A percentile compares a stretch with the other conserved stretches of the same genome.
These are phyloP conservation scores for Crassisporium funariophilum DNA, from an alignment of 768 basidiomycete species.

Conservation along the genomic window DNA sequence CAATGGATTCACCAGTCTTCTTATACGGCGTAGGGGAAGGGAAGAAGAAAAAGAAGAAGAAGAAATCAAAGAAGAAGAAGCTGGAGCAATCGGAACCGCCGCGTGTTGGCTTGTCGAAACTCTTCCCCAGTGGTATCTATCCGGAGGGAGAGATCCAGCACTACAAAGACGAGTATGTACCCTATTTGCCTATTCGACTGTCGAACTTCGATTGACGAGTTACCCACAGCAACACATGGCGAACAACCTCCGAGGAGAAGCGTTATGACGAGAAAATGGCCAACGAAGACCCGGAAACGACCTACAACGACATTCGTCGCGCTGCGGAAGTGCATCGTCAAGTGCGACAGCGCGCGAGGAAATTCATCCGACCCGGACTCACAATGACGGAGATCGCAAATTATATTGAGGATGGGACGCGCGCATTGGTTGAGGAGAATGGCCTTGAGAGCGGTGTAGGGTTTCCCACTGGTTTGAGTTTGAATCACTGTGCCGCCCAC, in stretches of 20 bases:
- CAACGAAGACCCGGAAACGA: slow-evolving; percentile 79
- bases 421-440: slow-evolving; percentile 90
- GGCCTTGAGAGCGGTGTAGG: slow-evolving; percentile 87
- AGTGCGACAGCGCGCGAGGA: slow-evolving; percentile 81
- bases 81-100: slow-evolving; percentile 89
- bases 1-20: not conserved
- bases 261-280: slow-evolving; percentile 77
- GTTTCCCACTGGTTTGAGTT: slow-evolving; percentile 93
- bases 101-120: slow-evolving; percentile 81
- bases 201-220: slow-evolving; percentile 2
- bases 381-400: slow-evolving; percentile 92
- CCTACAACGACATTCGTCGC: slow-evolving; percentile 87
- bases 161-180: slow-evolving; percentile 87
- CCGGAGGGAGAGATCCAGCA: slow-evolving; percentile 91
- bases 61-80: slow-evolving; percentile 88
- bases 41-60: slow-evolving; percentile 93
- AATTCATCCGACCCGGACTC: slow-evolving; percentile 90
- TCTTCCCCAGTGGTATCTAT: slow-evolving; percentile 85
- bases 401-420: slow-evolving; percentile 88
- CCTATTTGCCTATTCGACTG: not conserved
- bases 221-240: slow-evolving; percentile 78
- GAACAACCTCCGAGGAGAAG: slow-evolving; percentile 90
- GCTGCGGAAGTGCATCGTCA: slow-evolving; percentile 97
- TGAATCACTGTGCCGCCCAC: slow-evolving; percentile 96
- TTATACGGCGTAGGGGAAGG: slow-evolving; percentile 43